These are phyloP conservation scores for Pseudogymnoascus sp. DNA, from an alignment of 2,329 filamentous ascomycete species.

Conservation along the genomic window DNA sequence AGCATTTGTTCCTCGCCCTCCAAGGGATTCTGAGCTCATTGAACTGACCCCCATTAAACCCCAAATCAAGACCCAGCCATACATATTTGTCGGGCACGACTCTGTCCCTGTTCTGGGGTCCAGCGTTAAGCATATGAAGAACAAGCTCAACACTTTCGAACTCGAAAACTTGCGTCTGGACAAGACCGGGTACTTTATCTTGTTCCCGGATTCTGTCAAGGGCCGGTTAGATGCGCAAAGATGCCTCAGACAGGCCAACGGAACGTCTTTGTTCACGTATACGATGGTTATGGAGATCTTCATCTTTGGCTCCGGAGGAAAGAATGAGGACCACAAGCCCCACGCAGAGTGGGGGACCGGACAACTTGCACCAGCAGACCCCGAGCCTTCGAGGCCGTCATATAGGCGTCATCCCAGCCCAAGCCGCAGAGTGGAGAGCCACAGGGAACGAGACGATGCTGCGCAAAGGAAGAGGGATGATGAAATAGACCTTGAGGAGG, in stretches of 20 bases:
- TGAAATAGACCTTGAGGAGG: constrained; percentile 76
- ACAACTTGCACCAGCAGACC: not conserved
- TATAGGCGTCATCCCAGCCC: not conserved
- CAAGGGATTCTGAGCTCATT: constrained; percentile 31
- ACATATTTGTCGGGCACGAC: constrained; percentile 80
- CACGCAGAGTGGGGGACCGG: not conserved
- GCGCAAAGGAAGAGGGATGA: constrained; percentile 63
- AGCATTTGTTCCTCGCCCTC: constrained; percentile 15
- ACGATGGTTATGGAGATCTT: constrained; percentile 84
- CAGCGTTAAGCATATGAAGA: constrained; percentile 84
- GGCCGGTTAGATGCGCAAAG: constrained; percentile 75
- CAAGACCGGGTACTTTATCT: constrained; percentile 77
- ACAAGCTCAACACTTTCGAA: constrained; percentile 72
- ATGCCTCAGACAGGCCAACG: constrained; percentile 71
- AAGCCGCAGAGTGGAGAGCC: constrained; percentile 26
- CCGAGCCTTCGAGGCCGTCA: not conserved
- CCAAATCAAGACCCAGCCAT: constrained; percentile 70
- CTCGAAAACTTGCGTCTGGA: constrained; percentile 80
- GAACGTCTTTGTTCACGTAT: constrained; percentile 83
- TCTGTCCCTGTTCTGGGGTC: constrained; percentile 80
- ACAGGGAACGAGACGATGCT: constrained; percentile 53
- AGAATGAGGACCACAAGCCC: not conserved
- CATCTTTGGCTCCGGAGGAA: constrained; percentile 21
- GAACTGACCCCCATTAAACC: constrained; percentile 52
- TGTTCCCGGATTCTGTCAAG: constrained; percentile 71